Base-by-base conservation (phyloP, 1,284 basidiomycete genomes). In the Ustilago vetiveriae region DNA sequence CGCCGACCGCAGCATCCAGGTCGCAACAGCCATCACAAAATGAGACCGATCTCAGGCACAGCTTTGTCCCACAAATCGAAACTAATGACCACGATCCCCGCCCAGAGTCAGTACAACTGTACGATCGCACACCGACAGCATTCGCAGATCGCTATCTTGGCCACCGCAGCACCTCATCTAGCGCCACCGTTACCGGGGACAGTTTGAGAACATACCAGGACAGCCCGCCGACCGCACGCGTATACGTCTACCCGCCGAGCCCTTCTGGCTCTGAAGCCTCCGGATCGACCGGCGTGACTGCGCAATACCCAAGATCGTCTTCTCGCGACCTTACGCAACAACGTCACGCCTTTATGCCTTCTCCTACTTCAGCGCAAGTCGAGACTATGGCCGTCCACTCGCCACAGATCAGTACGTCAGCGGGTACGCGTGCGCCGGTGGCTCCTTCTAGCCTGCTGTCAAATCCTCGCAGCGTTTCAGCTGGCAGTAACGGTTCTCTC, bases 211-310 rank as follows among this genome's bases (percentile, higher is more conserved):
- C 7, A 4, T 24, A 24, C 24, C 33, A 7, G 17, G 42, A 52
- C n/a, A 66, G 62, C 36, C 58, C 60, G n/a, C 51, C 45, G 10
- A 53, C 51, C 5, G 72, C 72, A 11, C 72, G 68, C 33, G 74
- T 77, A 51, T 75, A 74, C 43, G 74, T 77, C 30, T 77, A 75
- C 35, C 75, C 75, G 3, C 75, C 75, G 1, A 75, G 71, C 21
- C 75, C 75, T 3, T 70, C 74, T 6, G 59, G 56, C 10, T 75
- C 73, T 1, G 72, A 64, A 30, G 58, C 54, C 2, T 57, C 65
- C 1, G 13, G 49, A 9, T 37, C 22, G 10, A 49, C 52, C 24
- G 47, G 37, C 24, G 38, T 21, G 26, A 17, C 45, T n/a, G 17
- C 26, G 29, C n/a, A 43, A 14, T 13, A 22, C 43, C 1, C 3